Percentiles rank a stretch among this genome's conserved stretches.
phyloP scores from a whole-genome alignment of 164 flowering plant genomes.

The Dillenia suffruticosa region DNA sequence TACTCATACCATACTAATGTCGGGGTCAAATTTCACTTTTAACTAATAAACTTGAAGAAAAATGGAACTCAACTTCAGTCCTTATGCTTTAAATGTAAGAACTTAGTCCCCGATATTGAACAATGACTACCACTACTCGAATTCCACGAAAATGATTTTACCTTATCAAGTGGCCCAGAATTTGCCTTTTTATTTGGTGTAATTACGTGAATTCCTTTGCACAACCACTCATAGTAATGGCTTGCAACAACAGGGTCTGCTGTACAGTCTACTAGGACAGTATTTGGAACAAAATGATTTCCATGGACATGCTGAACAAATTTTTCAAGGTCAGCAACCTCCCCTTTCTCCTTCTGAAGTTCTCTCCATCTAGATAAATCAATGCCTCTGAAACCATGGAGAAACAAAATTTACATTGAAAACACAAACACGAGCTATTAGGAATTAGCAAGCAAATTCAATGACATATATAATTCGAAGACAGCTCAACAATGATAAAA shows the following conservation, averaged over 20 bases:
- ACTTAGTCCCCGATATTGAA: too few species aligned
- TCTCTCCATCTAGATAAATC: constrained; percentile 86
- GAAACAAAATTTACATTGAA: background rate
- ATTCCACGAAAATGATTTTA: constrained; percentile 17
- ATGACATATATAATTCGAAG: too few species aligned
- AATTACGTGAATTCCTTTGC: constrained; percentile 86
- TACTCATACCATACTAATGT: too few species aligned
- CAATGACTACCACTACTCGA: too few species aligned
- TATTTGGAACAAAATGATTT: constrained; percentile 89
- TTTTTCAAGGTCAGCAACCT: constrained; percentile 70
- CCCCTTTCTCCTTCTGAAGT: constrained; percentile 53
- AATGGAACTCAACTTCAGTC: too few species aligned
- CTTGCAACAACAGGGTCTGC: constrained; percentile 72
- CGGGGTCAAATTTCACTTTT: too few species aligned
- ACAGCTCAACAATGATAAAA: too few species aligned
- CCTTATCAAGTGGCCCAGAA: constrained; percentile 98
- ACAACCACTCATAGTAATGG: constrained; percentile 77
- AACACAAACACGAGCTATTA: too few species aligned
- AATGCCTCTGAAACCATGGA: constrained; percentile 56
- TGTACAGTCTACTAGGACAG: constrained; percentile 90
- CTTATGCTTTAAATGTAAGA: too few species aligned
- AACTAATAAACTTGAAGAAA: too few species aligned
- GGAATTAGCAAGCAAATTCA: too few species aligned
- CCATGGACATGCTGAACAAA: constrained; percentile 80
- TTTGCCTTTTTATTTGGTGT: constrained; percentile 98